Base-by-base conservation (phyloP, 2,329 filamentous ascomycete species). In the Chrysoporthe puriensis region DNA sequence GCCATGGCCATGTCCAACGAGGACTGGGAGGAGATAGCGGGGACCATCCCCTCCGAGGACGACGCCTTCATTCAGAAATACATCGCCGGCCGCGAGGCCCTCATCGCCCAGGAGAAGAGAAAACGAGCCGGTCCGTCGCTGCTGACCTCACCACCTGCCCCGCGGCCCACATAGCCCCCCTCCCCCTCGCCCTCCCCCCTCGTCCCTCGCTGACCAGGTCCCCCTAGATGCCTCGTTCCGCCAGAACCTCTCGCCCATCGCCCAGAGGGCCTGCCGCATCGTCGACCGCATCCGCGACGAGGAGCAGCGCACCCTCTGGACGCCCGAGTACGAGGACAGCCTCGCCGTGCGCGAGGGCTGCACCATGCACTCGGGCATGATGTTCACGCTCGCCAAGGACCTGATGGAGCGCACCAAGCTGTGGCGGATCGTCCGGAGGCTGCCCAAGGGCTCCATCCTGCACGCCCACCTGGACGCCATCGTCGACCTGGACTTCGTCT, bases 381-480 rank as follows among this genome's bases (percentile, higher is more conserved):
- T 97, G 91, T 97, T 97, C 79, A 90, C 87, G 46, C 84, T 95
- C 46, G 93, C 93, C 73, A 95, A 94, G 78, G 86, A 89, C n/a
- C 88, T 88, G 48, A 96, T 97, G 88, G 93, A 97, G 79, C 84
- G 84, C 72, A 97, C 93, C 16, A 89, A 89, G 74, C 83, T 97
- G 34, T 98, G 93, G 93, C 85, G 88, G 71, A 96, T 97, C 73
- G 86, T 97, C 18, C 87, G 90, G 68, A 86, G 83, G 71, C 93
- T 98, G 91, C 95, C 95, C 40, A 98, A 98, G 78, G 96, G 95
- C 14, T 85, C 90, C 9, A 82, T 97, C 42, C 80, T 97, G 69
- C 94, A 98, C 80, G 93, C 93, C 56, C 94, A 98, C 78, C 82
- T 96, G 76, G 92, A 96, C 77, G 93, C 94, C 73, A 96, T 96